Evolutionary conservation across 2,329 filamentous ascomycete species (phyloP).

Genomic region (Colletotrichum liaoningense): DNA sequence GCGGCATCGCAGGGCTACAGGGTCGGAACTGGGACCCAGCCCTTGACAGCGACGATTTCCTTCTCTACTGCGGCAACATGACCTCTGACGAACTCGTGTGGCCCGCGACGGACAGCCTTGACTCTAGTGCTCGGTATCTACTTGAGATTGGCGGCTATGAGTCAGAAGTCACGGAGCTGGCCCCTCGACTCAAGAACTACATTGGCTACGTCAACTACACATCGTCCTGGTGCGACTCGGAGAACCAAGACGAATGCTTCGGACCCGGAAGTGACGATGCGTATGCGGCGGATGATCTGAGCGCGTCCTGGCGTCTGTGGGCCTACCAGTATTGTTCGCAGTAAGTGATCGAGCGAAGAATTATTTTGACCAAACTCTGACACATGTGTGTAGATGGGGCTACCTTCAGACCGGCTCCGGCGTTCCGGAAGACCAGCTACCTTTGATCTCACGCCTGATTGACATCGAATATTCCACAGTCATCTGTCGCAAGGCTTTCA

Average conservation of each 20-base stretch:
- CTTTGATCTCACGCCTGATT: conserved; percentile 78
- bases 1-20: conserved; percentile 58
- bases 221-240: not conserved
- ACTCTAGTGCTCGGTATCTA: conserved; percentile 50
- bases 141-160: conserved; percentile 51
- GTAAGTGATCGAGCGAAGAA: conserved; percentile 44
- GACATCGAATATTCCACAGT: conserved; percentile 71
- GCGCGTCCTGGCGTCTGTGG: conserved; percentile 53
- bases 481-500: conserved; percentile 76
- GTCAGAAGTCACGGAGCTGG: conserved; percentile 44
- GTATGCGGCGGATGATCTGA: conserved; percentile 9
- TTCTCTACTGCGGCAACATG: conserved; percentile 60
- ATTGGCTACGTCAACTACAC: conserved; percentile 57
- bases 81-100: conserved; percentile 55
- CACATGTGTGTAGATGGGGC: conserved; percentile 69
- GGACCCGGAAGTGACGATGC: conserved; percentile 31
- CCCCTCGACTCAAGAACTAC: conserved; percentile 62
- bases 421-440: conserved; percentile 71
- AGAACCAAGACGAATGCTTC: conserved; percentile 27
- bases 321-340: conserved; percentile 66
- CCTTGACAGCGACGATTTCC: conserved; percentile 53
- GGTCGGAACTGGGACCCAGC: conserved; percentile 65
- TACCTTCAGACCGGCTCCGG: conserved; percentile 80
- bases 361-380: conserved; percentile 11
- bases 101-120: conserved; percentile 51